phyloP scores from a whole-genome alignment of 148 eudicot species.

The Chenopodium formosanum region DNA sequence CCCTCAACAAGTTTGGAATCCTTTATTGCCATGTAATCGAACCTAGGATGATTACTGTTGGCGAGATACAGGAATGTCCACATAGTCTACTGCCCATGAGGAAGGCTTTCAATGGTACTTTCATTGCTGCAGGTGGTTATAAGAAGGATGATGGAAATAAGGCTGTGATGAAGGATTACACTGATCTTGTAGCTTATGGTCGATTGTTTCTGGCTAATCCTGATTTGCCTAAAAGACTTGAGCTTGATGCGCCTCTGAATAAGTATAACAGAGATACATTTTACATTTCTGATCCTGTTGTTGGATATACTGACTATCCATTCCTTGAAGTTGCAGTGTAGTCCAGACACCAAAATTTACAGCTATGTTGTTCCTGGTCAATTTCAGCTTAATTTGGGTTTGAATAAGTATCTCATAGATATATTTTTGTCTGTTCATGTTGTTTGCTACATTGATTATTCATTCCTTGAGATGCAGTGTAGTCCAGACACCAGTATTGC shows the following conservation, averaged over 20 bases:
- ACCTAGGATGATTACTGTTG: constrained; percentile 34
- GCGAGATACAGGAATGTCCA: constrained; percentile 22
- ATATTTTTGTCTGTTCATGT: no score
- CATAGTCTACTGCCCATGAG: constrained; percentile 36
- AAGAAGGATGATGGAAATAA: constrained; percentile 41
- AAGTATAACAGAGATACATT: constrained; percentile 37
- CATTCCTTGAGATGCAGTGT: no score
- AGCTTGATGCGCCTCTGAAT: constrained; percentile 42
- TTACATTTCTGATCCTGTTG: constrained; percentile 38
- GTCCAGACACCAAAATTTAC: background rate
- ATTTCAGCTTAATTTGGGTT: background rate
- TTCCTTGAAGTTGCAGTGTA: constrained; percentile 27
- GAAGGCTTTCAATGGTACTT: constrained; percentile 44
- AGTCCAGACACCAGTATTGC: no score
- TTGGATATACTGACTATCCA: constrained; percentile 48
- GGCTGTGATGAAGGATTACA: constrained; percentile 31
- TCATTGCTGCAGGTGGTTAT: constrained; percentile 43
- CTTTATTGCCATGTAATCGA: constrained; percentile 39
- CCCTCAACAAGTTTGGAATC: constrained; percentile 33
- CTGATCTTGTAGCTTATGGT: constrained; percentile 44
- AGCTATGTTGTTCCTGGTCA: background rate
- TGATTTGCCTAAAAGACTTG: constrained; percentile 42
- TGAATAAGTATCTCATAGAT: no score
- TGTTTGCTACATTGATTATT: no score
- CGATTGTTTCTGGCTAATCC: constrained; percentile 45